Evolutionary conservation across 176 grass and related monocot genomes (phyloP), one percentile per base, ranked within the genome.

Genomic region (Bolboschoenus planiculmis): DNA sequence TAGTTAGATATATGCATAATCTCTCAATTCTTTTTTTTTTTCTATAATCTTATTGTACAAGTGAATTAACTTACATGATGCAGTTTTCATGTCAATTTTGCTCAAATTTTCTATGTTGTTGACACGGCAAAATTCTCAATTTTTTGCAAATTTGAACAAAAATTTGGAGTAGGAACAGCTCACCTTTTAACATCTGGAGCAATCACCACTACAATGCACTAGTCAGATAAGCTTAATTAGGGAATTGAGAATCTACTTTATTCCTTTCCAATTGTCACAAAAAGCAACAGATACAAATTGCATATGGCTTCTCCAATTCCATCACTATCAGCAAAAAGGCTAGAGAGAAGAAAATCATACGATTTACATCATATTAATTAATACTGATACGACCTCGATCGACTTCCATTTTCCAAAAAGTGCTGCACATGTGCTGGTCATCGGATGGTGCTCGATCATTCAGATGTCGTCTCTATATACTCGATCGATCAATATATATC

Each of bases 311-410:
- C 72, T 77, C 46, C 42, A 33, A 31, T 53, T 31, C 42, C 70
- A 74, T 74, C 72, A 53, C 46, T 31, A 53, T 77, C 72, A 34
- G 0, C 13, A 34, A 77, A 77, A 77, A 77, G 72, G 71, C 27
- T 77, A 76, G 44, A 26, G 11, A 30, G 44, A 18, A 0, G 48
- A 1, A 23, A 14, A 72, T 21, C 10, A 71, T 10, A 50, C 18
- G 50, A 53, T 53, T 53, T 66, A 70, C 18, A 34, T 44, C 9
- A 8, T 2, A 44, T 44, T 24, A 72, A 14, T 31, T 73, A 27
- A 73, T 73, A 24, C 26, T 50, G 26, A 76, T 30, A 51, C 5
- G 72, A 76, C 26, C 46, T 76, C 5, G 26, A 50, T 51, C 13
- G 13, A 76, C 72, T 76, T 76, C 44, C 26, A 51, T 51, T 51